Base-by-base conservation (phyloP, 2,329 filamentous ascomycete species). In the Nemania sp. region DNA sequence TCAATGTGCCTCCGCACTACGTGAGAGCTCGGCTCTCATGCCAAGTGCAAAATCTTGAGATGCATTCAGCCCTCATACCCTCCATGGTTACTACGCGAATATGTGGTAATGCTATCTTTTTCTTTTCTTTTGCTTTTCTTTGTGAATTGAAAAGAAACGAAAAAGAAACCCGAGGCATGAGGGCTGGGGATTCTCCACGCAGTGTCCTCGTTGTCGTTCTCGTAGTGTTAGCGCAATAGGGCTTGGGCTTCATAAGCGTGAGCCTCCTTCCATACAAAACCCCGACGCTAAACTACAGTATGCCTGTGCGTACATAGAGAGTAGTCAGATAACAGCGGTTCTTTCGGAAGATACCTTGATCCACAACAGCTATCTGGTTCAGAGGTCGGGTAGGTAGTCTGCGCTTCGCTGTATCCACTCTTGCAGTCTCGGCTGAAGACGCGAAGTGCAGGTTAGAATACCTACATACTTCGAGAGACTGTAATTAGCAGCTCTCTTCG, bases 281-380 rank as follows among this genome's bases (percentile, higher is more conserved):
- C 20, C 41, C 28, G 22, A 34, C 36, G 20, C 31, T 31, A 33
- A 51, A 19, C 12, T 43, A 43, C 40, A 43, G 40, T 37, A 37
- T 15, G 15, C 30, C 28, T 44, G n/a, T n/a, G n/a, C n/a, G n/a
- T n/a, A n/a, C n/a, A n/a, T n/a, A n/a, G n/a, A n/a, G n/a, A n/a
- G n/a, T n/a, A n/a, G n/a, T n/a, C n/a, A 37, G 23, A 30, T 41
- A 46, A 36, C 34, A 45, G 49, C 20, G 5, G 14, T n/a, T 22
- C n/a, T 30, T 52, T 52, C 49, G 49, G 49, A 52, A 52, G 42
- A 52, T 47, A 36, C 43, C 43, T 52, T 46, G 43, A 52, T 52
- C 36, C 28, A 52, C 49, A 28, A 31, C 43, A 42, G 42, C 42
- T 30, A 41, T 39, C 36, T 37, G 22, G 34, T 52, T 26, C 17